A percentile compares a stretch with the other conserved stretches of the same genome.
Evolutionary conservation across 352 stramenopile genomes (phyloP).

Genomic region (Nothophytophthora sp.): DNA sequence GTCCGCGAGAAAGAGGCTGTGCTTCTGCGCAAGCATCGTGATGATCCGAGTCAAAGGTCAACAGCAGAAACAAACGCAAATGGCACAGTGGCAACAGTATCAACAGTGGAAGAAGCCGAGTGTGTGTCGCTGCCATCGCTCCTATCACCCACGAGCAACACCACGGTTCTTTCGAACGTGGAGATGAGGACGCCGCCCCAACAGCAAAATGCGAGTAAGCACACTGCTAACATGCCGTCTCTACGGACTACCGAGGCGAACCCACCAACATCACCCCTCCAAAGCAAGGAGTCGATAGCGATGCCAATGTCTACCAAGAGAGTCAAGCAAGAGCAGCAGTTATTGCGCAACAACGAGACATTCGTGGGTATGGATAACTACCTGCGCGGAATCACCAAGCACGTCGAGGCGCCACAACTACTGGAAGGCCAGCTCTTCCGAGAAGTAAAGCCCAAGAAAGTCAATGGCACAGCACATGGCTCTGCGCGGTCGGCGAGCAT

Average conservation of each 20-base stretch:
- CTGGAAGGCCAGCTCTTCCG: conserved; percentile 48
- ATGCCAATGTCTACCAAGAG: background rate
- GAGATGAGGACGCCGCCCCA: background rate
- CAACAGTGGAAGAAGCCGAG: background rate
- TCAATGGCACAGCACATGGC: background rate
- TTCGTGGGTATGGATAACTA: conserved; percentile 62
- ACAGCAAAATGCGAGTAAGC: conserved; percentile 1
- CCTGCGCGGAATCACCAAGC: conserved; percentile 56
- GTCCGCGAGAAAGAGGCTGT: conserved; percentile 54
- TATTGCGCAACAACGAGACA: conserved; percentile 23
- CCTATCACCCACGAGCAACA: conserved; percentile 10
- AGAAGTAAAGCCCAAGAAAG: background rate
- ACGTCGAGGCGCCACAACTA: conserved; percentile 36
- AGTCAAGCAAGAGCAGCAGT: conserved; percentile 7
- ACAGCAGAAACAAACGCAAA: background rate
- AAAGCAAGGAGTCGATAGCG: no score
- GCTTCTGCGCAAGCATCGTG: conserved; percentile 13
- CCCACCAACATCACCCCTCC: no score
- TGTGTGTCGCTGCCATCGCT: conserved; percentile 5
- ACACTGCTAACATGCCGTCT: conserved; percentile 16
- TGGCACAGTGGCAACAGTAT: background rate
- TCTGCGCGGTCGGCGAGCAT: conserved; percentile 4
- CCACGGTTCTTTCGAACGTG: background rate
- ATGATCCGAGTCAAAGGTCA: conserved; percentile 2
- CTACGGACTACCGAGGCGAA: conserved; percentile 16